Conservation (phyloP, 441 rosid genomes). For the Erodium trifolium region DNA sequence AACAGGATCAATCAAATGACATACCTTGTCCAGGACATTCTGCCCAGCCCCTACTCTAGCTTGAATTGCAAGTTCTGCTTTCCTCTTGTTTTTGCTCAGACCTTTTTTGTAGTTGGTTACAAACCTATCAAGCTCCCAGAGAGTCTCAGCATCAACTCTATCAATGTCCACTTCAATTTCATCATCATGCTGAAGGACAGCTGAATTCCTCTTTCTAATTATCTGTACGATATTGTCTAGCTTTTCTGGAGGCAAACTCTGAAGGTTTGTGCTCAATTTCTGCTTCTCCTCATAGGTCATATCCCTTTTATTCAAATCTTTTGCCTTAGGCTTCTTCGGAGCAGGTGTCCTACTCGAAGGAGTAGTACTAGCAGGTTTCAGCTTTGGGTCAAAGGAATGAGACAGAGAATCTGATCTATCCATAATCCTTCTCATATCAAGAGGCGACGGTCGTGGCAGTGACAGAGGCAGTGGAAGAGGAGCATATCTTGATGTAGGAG, state of each 20-base stretch:
- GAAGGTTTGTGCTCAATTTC: conserved; percentile 84
- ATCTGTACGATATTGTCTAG: conserved; percentile 85
- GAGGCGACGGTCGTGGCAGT: conserved; percentile 41
- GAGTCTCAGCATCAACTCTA: conserved; percentile 93
- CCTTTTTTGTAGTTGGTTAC: conserved; percentile 88
- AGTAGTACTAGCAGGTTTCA: conserved; percentile 47
- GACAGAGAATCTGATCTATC: conserved; percentile 69
- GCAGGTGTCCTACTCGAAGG: conserved; percentile 81
- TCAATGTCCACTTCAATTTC: conserved; percentile 99
- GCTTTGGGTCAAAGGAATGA: conserved; percentile 32
- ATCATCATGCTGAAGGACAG: conserved; percentile 68
- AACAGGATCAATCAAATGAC: background rate
- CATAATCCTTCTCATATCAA: conserved; percentile 60
- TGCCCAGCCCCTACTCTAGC: conserved; percentile 59
- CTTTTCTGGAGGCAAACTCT: conserved; percentile 84
- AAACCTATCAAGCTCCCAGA: conserved; percentile 98
- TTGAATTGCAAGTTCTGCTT: conserved; percentile 80
- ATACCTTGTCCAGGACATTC: conserved; percentile 51
- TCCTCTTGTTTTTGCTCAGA: conserved; percentile 90
- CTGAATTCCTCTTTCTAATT: conserved; percentile 80
- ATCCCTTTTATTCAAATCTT: conserved; percentile 92
- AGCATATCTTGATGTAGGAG: conserved; percentile 54
- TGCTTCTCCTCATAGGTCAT: conserved; percentile 98
- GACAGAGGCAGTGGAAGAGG: conserved; percentile 26
- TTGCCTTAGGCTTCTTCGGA: conserved; percentile 94